Percentiles rank a stretch among this genome's conserved stretches.
phyloP scores from a whole-genome alignment of 2,329 filamentous ascomycete species.

The Myriosclerotinia scirpicola region DNA sequence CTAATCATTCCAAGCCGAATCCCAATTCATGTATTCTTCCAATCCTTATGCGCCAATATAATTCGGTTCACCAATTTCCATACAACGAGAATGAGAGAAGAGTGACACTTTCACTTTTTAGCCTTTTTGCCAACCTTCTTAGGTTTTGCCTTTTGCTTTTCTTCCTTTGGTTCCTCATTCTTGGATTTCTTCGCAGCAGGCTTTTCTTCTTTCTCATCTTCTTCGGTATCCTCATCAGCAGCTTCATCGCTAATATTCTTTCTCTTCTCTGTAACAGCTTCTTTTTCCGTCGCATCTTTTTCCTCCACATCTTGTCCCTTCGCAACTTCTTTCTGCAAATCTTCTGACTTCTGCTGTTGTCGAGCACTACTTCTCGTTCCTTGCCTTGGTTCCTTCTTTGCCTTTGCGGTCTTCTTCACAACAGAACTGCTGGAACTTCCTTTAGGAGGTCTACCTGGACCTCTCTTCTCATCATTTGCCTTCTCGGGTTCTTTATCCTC shows the following conservation, averaged over 20 bases:
- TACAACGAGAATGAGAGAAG: neutral
- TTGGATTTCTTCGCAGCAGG: slow-evolving; percentile 14
- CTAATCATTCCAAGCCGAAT: neutral
- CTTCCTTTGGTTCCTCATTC: neutral
- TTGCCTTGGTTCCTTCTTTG: slow-evolving; percentile 27
- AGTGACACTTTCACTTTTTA: slow-evolving; percentile 19
- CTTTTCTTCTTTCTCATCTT: slow-evolving; percentile 1
- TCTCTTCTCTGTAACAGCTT: slow-evolving; percentile 15
- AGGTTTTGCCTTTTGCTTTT: neutral
- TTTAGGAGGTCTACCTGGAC: slow-evolving; percentile 13
- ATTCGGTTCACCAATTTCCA: neutral
- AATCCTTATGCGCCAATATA: neutral
- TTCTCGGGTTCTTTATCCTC: slow-evolving; percentile 18
- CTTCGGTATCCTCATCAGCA: slow-evolving; percentile 3
- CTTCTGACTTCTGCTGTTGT: slow-evolving; percentile 27
- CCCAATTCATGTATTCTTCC: neutral
- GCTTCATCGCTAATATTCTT: slow-evolving; percentile 1
- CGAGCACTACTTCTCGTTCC: slow-evolving; percentile 30
- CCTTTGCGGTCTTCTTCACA: slow-evolving; percentile 10
- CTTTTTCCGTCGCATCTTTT: slow-evolving; percentile 27
- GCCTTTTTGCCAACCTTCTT: slow-evolving; percentile 11
- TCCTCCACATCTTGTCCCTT: too few species aligned
- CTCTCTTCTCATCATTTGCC: slow-evolving; percentile 10
- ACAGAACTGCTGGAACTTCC: neutral
- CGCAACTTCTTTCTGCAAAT: slow-evolving; percentile 22